Evolutionary conservation across 305 asterid genomes (phyloP), one percentile per base, ranked within the genome.

Genomic region (Andrographis paniculata): DNA sequence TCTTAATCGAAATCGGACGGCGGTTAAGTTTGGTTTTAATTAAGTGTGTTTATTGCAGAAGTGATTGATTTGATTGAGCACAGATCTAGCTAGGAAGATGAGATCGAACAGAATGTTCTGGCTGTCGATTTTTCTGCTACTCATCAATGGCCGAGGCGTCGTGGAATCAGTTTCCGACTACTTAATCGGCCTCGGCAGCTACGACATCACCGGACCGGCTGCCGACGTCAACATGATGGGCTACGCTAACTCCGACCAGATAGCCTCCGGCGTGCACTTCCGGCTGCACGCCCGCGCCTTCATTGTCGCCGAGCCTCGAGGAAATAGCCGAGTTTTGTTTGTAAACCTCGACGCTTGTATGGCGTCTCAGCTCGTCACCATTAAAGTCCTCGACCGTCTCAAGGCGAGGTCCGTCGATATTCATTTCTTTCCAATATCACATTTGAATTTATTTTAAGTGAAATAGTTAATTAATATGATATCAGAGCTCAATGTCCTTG

Each of bases 151-250:
- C 7, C 45, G 45, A 61, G 71, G 58, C 47, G 74, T 65, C 47
- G 74, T 65, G 19, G 51, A 42, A 45, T 77, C 84, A 45, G 72
- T 67, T 65, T 77, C 95, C 44, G 66, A 72, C 59, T 84, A 81
- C 75, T 73, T 80, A 48, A 68, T 87, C 59, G 99, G 99, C 39
- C 80, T 91, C 1, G 95, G 94, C 53, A 91, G 99, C 76, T 91
- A 84, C 61, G 99, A 91, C 69, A 77, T 91, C 57, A 91, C 99
- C 6, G 95, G 99, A 42, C 99, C 99, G 3, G 99, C 99, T 2
- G 96, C 96, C 38, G 99, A 91, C 77, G 99, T 77, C 53, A 87
- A 87, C 79, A 87, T 91, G 96, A 91, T 91, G 99, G 99, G 99
- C 17, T 91, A 91, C 65, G 95, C 96, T 44, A 82, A 80, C 65